Base-by-base conservation (phyloP, 1,284 basidiomycete genomes). In the Megacollybia platyphylla region DNA sequence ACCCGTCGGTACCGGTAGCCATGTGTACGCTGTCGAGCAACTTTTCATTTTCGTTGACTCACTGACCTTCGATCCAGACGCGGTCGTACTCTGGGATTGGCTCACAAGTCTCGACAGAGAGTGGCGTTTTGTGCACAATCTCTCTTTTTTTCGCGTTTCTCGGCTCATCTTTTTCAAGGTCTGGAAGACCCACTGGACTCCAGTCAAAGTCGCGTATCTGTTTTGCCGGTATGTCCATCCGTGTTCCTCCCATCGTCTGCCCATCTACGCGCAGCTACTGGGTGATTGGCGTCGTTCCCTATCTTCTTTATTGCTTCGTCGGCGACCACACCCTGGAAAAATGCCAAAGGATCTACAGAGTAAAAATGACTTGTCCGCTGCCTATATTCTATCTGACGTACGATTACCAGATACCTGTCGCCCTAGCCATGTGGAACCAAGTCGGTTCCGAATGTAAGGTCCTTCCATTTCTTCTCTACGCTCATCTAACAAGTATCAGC, bases 361-460 rank as follows among this genome's bases (percentile, higher is more conserved):
- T 69, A 46, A n/a, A 51, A 45, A 36, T 24, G 13, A 46, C 47
- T 42, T 47, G 43, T 41, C 1, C 18, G 43, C 34, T 27, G 27
- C 37, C 39, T 28, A 26, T 41, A 46, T 42, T 30, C 45, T 28
- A 42, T 44, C 13, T 42, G 32, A 24, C 26, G 31, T 27, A n/a
- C 15, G 36, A 36, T 18, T 44, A 42, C 36, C 48, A 85, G 81
- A 74, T 83, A 41, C 82, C 82, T 3, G 82, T 86, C 39, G 75
- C 76, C 7, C 67, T 86, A 40, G 82, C 82, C 24, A 79, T 85
- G 74, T 87, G 83, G 82, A 87, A 87, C 52, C 84, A 87, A 70
- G 79, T 84, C 43, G 76, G 79, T 36, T 81, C 83, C 36, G 80
- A 87, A 64, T 74, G 79, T 78, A 24, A 24, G 5, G 20, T 4